phyloP scores from a whole-genome alignment of 352 stramenopile species.

The Phytophthora ohioensis region DNA sequence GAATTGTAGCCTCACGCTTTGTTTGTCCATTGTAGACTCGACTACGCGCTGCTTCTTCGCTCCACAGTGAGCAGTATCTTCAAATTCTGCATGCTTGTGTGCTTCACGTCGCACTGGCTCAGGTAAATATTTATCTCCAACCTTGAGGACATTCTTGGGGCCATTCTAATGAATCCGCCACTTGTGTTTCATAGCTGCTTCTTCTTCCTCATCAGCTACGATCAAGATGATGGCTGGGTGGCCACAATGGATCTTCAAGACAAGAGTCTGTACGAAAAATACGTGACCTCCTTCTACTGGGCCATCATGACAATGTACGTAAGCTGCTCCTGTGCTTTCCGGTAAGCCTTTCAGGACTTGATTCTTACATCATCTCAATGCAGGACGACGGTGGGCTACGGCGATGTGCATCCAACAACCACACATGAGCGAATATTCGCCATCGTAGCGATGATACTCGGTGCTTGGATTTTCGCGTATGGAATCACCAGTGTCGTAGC shows the following conservation, averaged over 20 bases:
- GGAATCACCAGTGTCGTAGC: conserved; percentile 80
- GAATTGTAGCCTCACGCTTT: too few relatives aligned
- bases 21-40: conserved; percentile 39
- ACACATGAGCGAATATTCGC: conserved; percentile 74
- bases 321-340: neutral
- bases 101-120: conserved; percentile 84
- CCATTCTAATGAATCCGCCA: too few relatives aligned
- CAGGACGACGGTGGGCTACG: conserved; percentile 83
- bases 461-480: conserved; percentile 86
- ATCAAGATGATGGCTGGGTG: conserved; percentile 61
- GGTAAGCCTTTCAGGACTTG: neutral
- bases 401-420: conserved; percentile 62
- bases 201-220: conserved; percentile 70
- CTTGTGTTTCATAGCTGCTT: conserved; percentile 46
- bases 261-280: conserved; percentile 59
- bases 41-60: conserved; percentile 75
- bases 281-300: conserved; percentile 78
- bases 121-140: conserved; percentile 36
- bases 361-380: neutral
- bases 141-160: too few relatives aligned
- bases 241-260: conserved; percentile 41
- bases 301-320: conserved; percentile 81
- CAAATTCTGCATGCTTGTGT: conserved; percentile 85
- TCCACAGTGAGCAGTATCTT: conserved; percentile 82
- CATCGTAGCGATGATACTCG: conserved; percentile 78